Base-by-base conservation (phyloP, 192 early-diverging fungal species). In the Coemansia sp. region DNA sequence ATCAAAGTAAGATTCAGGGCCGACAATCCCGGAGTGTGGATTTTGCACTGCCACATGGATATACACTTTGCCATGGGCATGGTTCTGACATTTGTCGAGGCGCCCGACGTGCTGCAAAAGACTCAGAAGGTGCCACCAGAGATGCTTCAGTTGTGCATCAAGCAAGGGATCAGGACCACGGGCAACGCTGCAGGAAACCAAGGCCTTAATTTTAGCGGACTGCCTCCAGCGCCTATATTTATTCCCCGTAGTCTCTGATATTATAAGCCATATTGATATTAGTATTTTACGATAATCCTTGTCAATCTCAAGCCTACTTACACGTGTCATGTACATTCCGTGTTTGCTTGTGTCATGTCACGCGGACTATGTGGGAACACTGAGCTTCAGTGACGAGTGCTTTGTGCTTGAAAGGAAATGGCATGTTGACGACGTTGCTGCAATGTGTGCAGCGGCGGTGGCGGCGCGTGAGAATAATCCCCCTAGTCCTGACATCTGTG, bases 21-120 rank as follows among this genome's bases (percentile, higher is more conserved):
- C 14, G 87, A 94, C 72, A 94, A 94, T 73, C 90, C 91, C 5
- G 94, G 92, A 15, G 86, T 87, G 10, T 96, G 93, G 93, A 71
- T 90, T 36, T 85, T 94, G 78, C 94, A 94, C 77, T 94, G 93
- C 80, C 93, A 92, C 70, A 46, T 70, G 46, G 74, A 77, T 32
- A 70, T 75, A 36, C 84, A 85, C 57, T 80, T 93, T 63, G 84
- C 84, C 27, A 68, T 88, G 59, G 94, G 94, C 53, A 84, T 94
- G 66, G 88, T 82, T 17, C 85, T 86, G 37, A 78, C 84, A 5
- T 70, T 95, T 69, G 72, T 94, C 62, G 90, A 91, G 75, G 89
- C 90, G 1, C 91, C 92, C 14, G 81, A 82, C 50, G 62, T 85
- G 25, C 70, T 87, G 51, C 87, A 90, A 61, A 34, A 78, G 36